phyloP scores from a whole-genome alignment of 208 protist species.

The Crithidia acanthocephali region DNA sequence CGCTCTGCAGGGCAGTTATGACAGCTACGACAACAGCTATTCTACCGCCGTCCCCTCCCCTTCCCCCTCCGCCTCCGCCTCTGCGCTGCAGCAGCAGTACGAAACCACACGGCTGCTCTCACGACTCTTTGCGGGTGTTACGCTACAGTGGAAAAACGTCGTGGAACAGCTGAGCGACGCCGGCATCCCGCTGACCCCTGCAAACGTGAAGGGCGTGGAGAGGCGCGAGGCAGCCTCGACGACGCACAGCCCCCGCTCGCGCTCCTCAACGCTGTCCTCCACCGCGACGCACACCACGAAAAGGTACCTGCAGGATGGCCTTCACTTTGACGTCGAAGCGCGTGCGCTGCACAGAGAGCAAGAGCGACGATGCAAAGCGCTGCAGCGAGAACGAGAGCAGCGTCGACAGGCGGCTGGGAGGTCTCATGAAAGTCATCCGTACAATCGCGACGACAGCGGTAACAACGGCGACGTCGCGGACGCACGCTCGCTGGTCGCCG shows the following conservation, averaged over 20 bases:
- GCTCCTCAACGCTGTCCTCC: too few relatives aligned
- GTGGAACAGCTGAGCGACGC: constrained; percentile 21
- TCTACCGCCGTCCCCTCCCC: not conserved
- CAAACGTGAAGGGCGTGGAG: not conserved
- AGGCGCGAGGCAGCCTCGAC: not conserved
- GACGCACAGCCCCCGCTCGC: too few relatives aligned
- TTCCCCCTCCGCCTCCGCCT: not conserved
- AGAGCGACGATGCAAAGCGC: not conserved
- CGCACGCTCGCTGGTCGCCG: not conserved
- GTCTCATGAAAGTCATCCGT: not conserved
- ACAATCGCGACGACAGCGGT: not conserved
- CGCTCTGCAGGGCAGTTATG: not conserved
- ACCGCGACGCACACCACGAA: not conserved
- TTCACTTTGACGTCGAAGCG: constrained; percentile 15
- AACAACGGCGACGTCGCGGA: not conserved
- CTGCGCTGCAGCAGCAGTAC: constrained; percentile 23
- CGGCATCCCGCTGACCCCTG: not conserved
- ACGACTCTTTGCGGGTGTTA: constrained; percentile 29
- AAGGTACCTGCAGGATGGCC: constrained; percentile 19
- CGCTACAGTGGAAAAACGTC: constrained; percentile 27
- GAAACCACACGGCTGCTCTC: constrained; percentile 25
- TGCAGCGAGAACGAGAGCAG: not conserved
- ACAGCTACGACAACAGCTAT: not conserved
- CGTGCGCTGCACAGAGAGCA: not conserved
- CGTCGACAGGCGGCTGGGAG: not conserved